Evolutionary conservation across 345 rosid species (phyloP), one percentile per base, ranked within the genome.

Genomic region (Salix exigua): DNA sequence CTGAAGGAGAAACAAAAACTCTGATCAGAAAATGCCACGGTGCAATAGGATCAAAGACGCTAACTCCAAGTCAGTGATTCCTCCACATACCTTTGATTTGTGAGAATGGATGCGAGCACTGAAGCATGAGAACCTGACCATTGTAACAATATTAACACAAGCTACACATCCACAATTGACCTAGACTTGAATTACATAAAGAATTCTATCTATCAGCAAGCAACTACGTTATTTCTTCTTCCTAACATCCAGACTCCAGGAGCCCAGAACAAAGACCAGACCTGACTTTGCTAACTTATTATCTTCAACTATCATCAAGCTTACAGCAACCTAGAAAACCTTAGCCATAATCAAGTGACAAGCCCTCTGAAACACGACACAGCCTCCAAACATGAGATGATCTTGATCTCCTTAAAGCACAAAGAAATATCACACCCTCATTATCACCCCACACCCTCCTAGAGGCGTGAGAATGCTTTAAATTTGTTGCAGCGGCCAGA

Each of bases 271-370:
- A 51, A 76, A 73, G 65, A 77, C 55, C 79, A 73, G 65, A 77
- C 55, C 79, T 76, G 74, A 68, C 25, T 69, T 62, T 75, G 68
- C 76, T 61, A 74, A 71, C 25, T 74, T 65, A 50, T 62, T 77
- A 65, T 13, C 58, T 26, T 75, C 38, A 79, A 80, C 68, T 73
- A 74, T 50, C 51, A 73, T 67, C 73, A 75, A 88, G 75, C 72
- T 85, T 70, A 65, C 1, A 53, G 75, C 83, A 55, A 65, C 46
- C 80, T 76, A 73, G 82, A 73, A 31, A 75, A 77, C 77, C 82
- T 94, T 94, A 96, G 97, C 99, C 99, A 78, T 94, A 96, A 90
- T 96, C 98, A 82, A 92, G 94, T 1, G 92, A 89, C 73, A 92
- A 79, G 68, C 98, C 97, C 88, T 85, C 90, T 2, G 92, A 96